Evolutionary conservation across 2,329 filamentous ascomycete genomes (phyloP), one percentile per base, ranked within the genome.

Genomic region (Tolypocladium inflatum): DNA sequence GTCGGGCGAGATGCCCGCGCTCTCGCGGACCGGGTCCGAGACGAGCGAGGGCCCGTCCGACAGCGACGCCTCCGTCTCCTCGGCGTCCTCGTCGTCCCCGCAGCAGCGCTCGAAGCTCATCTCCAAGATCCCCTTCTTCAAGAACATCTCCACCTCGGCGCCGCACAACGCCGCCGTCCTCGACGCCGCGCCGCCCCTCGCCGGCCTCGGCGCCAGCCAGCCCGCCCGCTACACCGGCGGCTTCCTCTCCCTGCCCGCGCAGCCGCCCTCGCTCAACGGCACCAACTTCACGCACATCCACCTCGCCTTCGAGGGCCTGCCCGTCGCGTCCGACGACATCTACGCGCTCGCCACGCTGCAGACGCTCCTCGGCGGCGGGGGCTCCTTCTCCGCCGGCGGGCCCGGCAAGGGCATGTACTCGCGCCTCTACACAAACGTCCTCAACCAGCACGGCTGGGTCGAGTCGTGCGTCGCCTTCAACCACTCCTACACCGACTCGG

Each of bases 361-460:
- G 74, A 97, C 91, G 1, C 87, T 99, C 11, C 89, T 99, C 39
- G 94, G 94, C 59, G 94, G 94, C 54, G 94, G 94, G 54, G 94
- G 94, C 30, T 97, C 92, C 58, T 99, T 99, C 78, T 96, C 90
- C 19, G 94, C 94, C 57, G 94, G 94, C 66, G 94, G 94, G 0
- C 94, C 94, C 5, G 94, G 94, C 56, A 99, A 99, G 78, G 94
- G 94, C 72, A 99, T 99, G 94, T 97, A 97, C 80, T 96, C 90
- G 42, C 88, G 94, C 15, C 84, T 99, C 10, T 99, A 97, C 80
- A 97, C 92, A 62, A 96, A 97, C 71, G 93, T 97, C 0, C 83
- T 99, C 55, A 99, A 99, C 78, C 92, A 97, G 75, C 87, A 96
- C 76, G 91, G 89, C 65, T 99, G 93, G 93, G 91, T 99, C 33